Percentiles rank a stretch among this genome's conserved stretches.
Conservation (phyloP, 768 basidiomycete genomes). For the Tulasnella sp. region DNA sequence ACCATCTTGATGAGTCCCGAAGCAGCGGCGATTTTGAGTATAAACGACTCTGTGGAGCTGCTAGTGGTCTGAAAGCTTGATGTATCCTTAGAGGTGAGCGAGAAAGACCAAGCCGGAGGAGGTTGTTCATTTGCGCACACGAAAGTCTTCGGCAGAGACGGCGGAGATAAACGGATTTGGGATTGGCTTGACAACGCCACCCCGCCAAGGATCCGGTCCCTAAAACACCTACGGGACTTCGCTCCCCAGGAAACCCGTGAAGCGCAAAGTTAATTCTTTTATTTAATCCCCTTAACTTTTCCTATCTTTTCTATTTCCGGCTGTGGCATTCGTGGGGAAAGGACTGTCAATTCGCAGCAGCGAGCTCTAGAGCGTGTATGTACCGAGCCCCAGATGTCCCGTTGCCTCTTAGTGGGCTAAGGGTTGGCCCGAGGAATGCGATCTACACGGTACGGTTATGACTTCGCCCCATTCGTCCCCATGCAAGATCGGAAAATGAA, state of each 20-base stretch:
- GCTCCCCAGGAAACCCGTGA: neutral
- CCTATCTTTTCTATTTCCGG: no score
- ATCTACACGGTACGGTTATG: no score
- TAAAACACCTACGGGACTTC: neutral
- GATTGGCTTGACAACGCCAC: neutral
- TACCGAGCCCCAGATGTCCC: no score
- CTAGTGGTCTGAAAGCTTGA: neutral
- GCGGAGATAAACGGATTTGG: slow-evolving; percentile 2
- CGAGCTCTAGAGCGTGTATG: no score
- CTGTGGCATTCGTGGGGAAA: no score
- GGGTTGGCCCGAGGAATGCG: no score
- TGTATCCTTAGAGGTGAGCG: neutral
- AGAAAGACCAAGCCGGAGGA: neutral
- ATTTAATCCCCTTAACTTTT: no score
- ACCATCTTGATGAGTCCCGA: neutral
- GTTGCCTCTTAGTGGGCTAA: no score
- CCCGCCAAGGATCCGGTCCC: neutral
- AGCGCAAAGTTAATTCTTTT: no score
- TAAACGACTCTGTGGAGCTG: neutral
- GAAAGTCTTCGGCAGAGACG: slow-evolving; percentile 3
- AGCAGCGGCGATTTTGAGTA: neutral
- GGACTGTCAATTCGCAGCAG: no score
- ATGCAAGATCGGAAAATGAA: no score
- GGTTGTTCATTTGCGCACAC: neutral
- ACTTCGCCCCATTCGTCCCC: no score